Evolutionary conservation across 179 eudicot genomes (phyloP).

Genomic region (Corrigiola litoralis): DNA sequence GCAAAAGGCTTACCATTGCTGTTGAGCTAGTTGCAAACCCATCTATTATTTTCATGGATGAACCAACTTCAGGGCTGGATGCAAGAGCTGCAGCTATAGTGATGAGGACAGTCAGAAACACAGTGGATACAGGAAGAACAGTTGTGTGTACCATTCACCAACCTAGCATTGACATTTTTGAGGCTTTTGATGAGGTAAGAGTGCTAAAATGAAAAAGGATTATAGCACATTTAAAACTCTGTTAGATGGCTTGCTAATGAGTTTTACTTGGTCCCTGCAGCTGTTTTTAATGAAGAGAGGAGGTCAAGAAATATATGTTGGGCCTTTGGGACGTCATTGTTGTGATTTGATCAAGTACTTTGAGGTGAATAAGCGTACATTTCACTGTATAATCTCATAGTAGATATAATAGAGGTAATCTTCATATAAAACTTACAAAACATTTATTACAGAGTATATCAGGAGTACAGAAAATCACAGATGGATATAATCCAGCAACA

Average conservation of each 20-base stretch:
- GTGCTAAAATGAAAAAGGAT: no score
- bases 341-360: conserved; percentile 60
- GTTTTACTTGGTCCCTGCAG: conserved; percentile 26
- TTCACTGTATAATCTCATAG: no score
- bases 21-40: conserved; percentile 87
- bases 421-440: background rate
- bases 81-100: conserved; percentile 87
- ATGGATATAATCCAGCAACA: conserved; percentile 42
- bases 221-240: background rate
- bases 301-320: conserved; percentile 74
- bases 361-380: conserved; percentile 40
- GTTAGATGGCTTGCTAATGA: background rate
- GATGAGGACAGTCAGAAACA: conserved; percentile 80
- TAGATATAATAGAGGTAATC: no score
- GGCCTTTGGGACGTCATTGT: conserved; percentile 64
- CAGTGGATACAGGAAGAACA: conserved; percentile 77
- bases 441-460: conserved; percentile 21
- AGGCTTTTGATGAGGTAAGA: conserved; percentile 79
- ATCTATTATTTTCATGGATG: conserved; percentile 80
- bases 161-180: conserved; percentile 82
- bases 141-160: conserved; percentile 86
- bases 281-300: conserved; percentile 64
- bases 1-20: conserved; percentile 75
- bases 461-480: conserved; percentile 34
- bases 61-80: conserved; percentile 85